Evolutionary conservation across 2,329 filamentous ascomycete genomes (phyloP).

Genomic region (Rhexocercosporidium sp.): DNA sequence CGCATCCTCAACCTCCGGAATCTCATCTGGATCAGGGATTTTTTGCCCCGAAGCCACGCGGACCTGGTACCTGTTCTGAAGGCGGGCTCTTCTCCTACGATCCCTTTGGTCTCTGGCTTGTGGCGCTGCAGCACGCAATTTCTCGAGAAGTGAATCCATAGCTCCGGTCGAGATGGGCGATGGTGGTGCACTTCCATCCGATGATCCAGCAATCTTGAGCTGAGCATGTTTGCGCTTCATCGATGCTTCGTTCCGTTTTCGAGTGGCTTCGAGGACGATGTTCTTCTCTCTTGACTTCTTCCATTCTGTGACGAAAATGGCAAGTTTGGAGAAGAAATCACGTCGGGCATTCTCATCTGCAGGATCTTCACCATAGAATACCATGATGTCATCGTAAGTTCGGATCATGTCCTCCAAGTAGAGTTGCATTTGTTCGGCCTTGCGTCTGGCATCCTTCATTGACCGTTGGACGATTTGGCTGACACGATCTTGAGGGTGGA

Average conservation of each 20-base stretch:
- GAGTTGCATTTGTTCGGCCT: constrained; percentile 93
- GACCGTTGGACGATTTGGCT: constrained; percentile 86
- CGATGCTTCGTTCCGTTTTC: constrained; percentile 84
- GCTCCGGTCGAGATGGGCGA: constrained; percentile 81
- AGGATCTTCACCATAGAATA: constrained; percentile 94
- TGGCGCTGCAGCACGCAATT: constrained; percentile 89
- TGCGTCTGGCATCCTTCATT: constrained; percentile 96
- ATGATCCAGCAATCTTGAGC: constrained; percentile 57
- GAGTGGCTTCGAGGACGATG: constrained; percentile 77
- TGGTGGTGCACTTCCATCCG: constrained; percentile 54
- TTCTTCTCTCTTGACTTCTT: constrained; percentile 98
- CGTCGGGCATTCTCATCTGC: constrained; percentile 89
- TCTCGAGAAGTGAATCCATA: constrained; percentile 96
- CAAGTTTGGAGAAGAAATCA: constrained; percentile 95
- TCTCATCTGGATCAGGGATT: constrained; percentile 75
- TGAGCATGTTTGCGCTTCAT: constrained; percentile 86
- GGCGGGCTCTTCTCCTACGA: constrained; percentile 79
- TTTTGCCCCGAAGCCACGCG: constrained; percentile 88
- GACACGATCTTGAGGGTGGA: constrained; percentile 96
- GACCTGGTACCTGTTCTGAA: constrained; percentile 90
- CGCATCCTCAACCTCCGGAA: constrained; percentile 60
- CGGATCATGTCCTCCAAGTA: constrained; percentile 93
- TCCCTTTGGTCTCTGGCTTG: constrained; percentile 90
- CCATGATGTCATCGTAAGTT: constrained; percentile 93
- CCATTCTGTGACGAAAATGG: constrained; percentile 89